Conservation (phyloP, 129 eudicot species). For the Centella asiatica region DNA sequence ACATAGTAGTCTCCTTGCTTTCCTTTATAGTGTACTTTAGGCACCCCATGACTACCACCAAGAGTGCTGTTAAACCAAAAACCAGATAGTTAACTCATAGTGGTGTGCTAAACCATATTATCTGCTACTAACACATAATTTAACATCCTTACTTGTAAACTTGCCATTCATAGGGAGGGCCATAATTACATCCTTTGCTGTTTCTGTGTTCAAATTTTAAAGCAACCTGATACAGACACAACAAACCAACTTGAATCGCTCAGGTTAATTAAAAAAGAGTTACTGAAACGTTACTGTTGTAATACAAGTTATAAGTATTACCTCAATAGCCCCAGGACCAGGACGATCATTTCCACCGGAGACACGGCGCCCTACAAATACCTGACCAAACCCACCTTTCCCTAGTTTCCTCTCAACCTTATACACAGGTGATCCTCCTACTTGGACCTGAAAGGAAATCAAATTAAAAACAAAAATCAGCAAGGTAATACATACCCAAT, state of each 20-base stretch:
- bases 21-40: conserved; percentile 79
- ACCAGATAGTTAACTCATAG: neutral
- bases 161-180: conserved; percentile 92
- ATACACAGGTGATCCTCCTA: conserved; percentile 61
- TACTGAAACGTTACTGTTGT: neutral
- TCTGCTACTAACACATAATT: neutral
- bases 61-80: conserved; percentile 47
- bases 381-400: conserved; percentile 82
- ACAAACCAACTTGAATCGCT: conserved; percentile 2
- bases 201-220: conserved; percentile 80
- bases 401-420: conserved; percentile 73
- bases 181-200: conserved; percentile 84
- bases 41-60: conserved; percentile 91
- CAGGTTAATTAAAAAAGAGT: neutral
- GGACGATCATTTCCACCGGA: conserved; percentile 51
- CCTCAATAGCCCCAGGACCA: conserved; percentile 74
- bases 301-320: conserved; percentile 6
- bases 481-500: neutral
- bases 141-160: conserved; percentile 65
- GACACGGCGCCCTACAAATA: conserved; percentile 67
- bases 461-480: neutral
- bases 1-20: conserved; percentile 86
- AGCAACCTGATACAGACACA: conserved; percentile 52
- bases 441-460: conserved; percentile 51
- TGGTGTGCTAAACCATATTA: conserved; percentile 2